Evolutionary conservation across 768 basidiomycete species (phyloP).

Genomic region (Rhizopogon rudus): DNA sequence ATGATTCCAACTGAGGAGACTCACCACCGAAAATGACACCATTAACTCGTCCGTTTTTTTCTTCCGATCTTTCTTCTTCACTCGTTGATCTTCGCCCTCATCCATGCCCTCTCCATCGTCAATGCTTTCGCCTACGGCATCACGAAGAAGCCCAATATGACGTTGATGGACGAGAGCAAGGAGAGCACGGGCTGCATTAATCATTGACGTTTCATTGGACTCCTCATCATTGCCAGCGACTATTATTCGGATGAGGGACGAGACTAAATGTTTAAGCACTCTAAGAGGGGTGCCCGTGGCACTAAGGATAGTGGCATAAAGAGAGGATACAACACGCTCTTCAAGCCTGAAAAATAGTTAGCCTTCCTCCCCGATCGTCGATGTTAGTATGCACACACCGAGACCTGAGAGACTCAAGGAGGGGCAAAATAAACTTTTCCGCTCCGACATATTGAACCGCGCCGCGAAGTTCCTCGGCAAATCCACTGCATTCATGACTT

Average conservation of each 20-base stretch:
- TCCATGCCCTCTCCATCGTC: slow-evolving; percentile 13
- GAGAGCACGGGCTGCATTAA: slow-evolving; percentile 26
- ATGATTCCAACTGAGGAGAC: slow-evolving; percentile 3
- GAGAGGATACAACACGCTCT: slow-evolving; percentile 19
- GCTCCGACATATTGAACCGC: slow-evolving; percentile 44
- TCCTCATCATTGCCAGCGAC: slow-evolving; percentile 3
- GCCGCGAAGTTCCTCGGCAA: slow-evolving; percentile 43
- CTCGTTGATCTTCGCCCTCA: slow-evolving; percentile 14
- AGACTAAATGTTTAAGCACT: slow-evolving; percentile 17
- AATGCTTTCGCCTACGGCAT: slow-evolving; percentile 33
- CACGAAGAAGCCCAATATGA: slow-evolving; percentile 46
- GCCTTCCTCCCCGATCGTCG: no score
- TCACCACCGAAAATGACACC: slow-evolving; percentile 54
- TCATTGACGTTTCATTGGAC: not conserved
- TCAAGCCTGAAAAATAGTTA: slow-evolving; percentile 21
- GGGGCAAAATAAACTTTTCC: slow-evolving; percentile 51
- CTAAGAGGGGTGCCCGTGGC: slow-evolving; percentile 13
- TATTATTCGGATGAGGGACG: slow-evolving; percentile 17
- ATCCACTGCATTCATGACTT: slow-evolving; percentile 28
- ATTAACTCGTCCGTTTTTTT: slow-evolving; percentile 49
- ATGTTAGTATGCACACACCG: slow-evolving; percentile 28
- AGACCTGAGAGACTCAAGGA: slow-evolving; percentile 38
- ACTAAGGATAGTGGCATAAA: slow-evolving; percentile 29
- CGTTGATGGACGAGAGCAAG: slow-evolving; percentile 64
- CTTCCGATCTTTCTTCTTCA: slow-evolving; percentile 25